These are phyloP conservation scores for Acacia acuminata DNA, from an alignment of 306 rosid species.

Conservation along the genomic window DNA sequence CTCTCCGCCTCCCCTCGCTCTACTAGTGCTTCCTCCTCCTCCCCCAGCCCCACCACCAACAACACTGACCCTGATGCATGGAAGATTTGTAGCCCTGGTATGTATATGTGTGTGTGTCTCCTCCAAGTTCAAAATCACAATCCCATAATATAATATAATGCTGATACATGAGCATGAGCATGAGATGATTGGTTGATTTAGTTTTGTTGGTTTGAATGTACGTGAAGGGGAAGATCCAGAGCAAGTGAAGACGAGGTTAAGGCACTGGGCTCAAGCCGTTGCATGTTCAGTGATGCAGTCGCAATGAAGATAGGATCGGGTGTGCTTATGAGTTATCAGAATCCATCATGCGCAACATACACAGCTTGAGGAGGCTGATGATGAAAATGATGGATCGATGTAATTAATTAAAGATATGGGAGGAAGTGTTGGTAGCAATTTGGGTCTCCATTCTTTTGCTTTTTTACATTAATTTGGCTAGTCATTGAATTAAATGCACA, in stretches of 20 bases:
- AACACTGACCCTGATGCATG: conserved; percentile 58
- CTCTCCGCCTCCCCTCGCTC: conserved; percentile 62
- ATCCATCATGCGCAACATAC: not conserved
- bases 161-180: no score
- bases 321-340: not conserved
- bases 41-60: conserved; percentile 50
- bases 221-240: conserved; percentile 73
- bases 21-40: conserved; percentile 38
- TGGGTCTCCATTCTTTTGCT: not conserved
- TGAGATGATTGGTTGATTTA: no score
- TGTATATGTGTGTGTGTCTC: not conserved
- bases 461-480: not conserved
- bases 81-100: conserved; percentile 93
- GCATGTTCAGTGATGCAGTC: conserved; percentile 96
- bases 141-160: no score
- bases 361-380: not conserved
- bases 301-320: conserved; percentile 9
- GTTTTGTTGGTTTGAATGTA: not conserved
- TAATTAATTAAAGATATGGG: no score
- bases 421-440: not conserved
- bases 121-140: no score
- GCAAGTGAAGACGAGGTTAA: conserved; percentile 76
- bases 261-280: conserved; percentile 99
- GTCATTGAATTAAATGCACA: not conserved
- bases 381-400: not conserved